Evolutionary conservation across 202 grass and related monocot species (phyloP), one percentile per base, ranked within the genome.

Genomic region (Eragrostis tef): DNA sequence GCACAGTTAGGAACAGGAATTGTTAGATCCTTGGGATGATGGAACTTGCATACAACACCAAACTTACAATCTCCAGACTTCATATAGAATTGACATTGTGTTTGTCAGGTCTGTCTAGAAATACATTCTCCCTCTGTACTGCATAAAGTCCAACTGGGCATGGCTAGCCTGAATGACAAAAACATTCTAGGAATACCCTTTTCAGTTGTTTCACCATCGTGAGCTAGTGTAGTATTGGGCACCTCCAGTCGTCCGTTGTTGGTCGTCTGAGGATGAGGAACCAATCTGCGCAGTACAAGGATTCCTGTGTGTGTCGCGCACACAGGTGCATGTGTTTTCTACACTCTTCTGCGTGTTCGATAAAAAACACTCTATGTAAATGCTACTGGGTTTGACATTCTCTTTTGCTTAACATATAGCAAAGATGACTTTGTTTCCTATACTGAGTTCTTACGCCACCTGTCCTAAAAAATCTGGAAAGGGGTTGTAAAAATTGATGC

Each of bases 41-140:
- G 48, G 79, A 91, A 91, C 81, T 86, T 91, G 71, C 89, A 91
- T 6, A 83, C 86, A 20, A 77, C 81, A 81, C 89, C 89, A 60
- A 87, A 91, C 64, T 91, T 91, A 42, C 89, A 91, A 19, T 91
- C 89, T 43, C 89, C 89, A 9, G 89, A 87, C 62, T 91, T 91
- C 81, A 91, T 91, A 52, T 91, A 91, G 64, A 87, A 91, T 76
- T 91, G 89, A 66, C 89, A 91, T 68, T 91, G n/a, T n/a, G n/a
- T n/a, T n/a, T n/a, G n/a, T n/a, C 89, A 57, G 89, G 89, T 81
- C 89, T 87, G 54, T 91, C 80, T 20, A 85, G 89, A 82, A 93
- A 93, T 71, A 93, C 75, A 52, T 72, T 90, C 69, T 93, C 91
- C 79, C 88, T 88, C 24, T 86, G 88, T 83, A 93, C 73, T 47